Percentiles rank a stretch among this genome's conserved stretches.
These are phyloP conservation scores for Lumnitzera littorea DNA, from an alignment of 345 rosid species.

Conservation along the genomic window DNA sequence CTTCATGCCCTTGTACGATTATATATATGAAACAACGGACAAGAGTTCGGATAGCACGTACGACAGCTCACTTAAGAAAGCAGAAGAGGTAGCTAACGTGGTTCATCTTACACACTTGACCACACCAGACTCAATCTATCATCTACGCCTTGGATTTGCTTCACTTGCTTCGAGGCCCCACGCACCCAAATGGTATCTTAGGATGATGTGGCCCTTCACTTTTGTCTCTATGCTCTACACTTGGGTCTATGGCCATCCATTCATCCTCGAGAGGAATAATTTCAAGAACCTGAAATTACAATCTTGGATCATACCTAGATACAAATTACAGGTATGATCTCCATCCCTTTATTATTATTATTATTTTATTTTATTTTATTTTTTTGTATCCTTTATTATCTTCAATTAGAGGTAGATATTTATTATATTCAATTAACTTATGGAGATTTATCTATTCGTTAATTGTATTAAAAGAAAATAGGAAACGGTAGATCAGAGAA, in stretches of 20 bases:
- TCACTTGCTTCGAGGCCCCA: conserved; percentile 33
- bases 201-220: conserved; percentile 32
- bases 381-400: too few relatives aligned
- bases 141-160: conserved; percentile 33
- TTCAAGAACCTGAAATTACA: conserved; percentile 28
- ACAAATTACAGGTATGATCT: conserved; percentile 23
- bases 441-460: too few relatives aligned
- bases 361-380: too few relatives aligned
- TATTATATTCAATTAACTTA: too few relatives aligned
- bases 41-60: conserved; percentile 22
- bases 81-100: conserved; percentile 20
- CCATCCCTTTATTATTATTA: too few relatives aligned
- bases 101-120: conserved; percentile 42
- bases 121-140: conserved; percentile 31
- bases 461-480: too few relatives aligned
- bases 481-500: too few relatives aligned
- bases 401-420: too few relatives aligned
- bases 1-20: conserved; percentile 64
- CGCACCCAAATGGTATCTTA: conserved; percentile 12
- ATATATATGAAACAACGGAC: conserved; percentile 44
- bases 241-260: conserved; percentile 13
- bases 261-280: conserved; percentile 24
- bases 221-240: conserved; percentile 13
- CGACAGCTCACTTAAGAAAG: conserved; percentile 24
- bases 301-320: conserved; percentile 41